A percentile compares a stretch with the other conserved stretches of the same genome.
Evolutionary conservation across 345 rosid genomes (phyloP).

Genomic region (Rhodamnia rubescens): DNA sequence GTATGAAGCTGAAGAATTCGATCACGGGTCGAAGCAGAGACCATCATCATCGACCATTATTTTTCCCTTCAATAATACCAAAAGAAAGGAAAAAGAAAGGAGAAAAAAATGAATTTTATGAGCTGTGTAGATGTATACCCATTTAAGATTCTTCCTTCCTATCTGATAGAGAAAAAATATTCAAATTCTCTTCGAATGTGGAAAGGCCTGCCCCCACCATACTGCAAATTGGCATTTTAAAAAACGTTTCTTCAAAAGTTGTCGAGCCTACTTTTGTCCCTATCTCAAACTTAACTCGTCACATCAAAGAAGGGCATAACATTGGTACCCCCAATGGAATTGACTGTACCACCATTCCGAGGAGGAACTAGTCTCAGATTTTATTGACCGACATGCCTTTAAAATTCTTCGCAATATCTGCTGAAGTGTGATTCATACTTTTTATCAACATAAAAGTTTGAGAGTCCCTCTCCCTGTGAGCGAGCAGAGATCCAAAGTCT

Average conservation of each 20-base stretch:
- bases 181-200: slow-evolving; percentile 28
- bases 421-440: too few species aligned
- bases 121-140: not conserved
- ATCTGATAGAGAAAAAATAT: slow-evolving; percentile 24
- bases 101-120: not conserved
- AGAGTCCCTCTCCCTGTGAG: too few species aligned
- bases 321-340: not conserved
- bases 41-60: not conserved
- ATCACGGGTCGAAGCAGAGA: not conserved
- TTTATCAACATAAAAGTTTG: too few species aligned
- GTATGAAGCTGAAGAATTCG: not conserved
- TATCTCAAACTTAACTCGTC: not conserved
- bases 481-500: too few species aligned
- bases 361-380: not conserved
- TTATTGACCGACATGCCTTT: not conserved
- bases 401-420: not conserved
- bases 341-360: not conserved
- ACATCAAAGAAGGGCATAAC: not conserved
- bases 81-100: not conserved
- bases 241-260: not conserved
- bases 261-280: slow-evolving; percentile 7
- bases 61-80: not conserved
- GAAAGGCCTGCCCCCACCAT: slow-evolving; percentile 19
- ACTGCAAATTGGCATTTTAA: slow-evolving; percentile 3
- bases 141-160: slow-evolving; percentile 25